Percentiles rank a stretch among this genome's conserved stretches.
phyloP scores from a whole-genome alignment of 2,329 filamentous ascomycete genomes.

The Curvularia hawaiiensis region DNA sequence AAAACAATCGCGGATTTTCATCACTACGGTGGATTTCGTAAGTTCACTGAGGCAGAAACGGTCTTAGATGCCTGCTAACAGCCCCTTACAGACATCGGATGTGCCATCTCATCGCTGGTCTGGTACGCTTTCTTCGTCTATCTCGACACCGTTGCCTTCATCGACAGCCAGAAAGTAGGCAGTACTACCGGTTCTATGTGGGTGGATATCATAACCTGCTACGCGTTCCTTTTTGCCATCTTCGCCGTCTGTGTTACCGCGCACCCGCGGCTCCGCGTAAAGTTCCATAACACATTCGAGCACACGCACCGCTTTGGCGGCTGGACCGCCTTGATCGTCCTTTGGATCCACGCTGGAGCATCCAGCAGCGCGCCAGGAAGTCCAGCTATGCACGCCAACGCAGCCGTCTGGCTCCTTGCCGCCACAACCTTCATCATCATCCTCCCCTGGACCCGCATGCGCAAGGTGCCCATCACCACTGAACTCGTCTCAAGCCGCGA shows the following conservation, averaged over 20 bases:
- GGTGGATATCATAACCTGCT: slow-evolving; percentile 23
- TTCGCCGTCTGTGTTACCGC: slow-evolving; percentile 34
- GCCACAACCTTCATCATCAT: slow-evolving; percentile 68
- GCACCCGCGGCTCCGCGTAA: slow-evolving; percentile 28
- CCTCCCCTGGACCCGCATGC: slow-evolving; percentile 75
- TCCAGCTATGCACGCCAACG: slow-evolving; percentile 12
- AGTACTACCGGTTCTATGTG: slow-evolving; percentile 26
- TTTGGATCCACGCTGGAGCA: slow-evolving; percentile 33
- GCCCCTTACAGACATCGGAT: slow-evolving; percentile 29
- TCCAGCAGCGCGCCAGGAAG: slow-evolving; percentile 5
- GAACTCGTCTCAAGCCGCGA: slow-evolving; percentile 74
- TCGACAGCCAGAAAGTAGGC: not conserved
- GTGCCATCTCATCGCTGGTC: slow-evolving; percentile 35
- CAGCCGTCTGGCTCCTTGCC: slow-evolving; percentile 68
- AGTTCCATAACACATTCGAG: slow-evolving; percentile 44
- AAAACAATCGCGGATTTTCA: slow-evolving; percentile 35
- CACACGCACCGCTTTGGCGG: slow-evolving; percentile 43
- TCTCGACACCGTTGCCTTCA: slow-evolving; percentile 35
- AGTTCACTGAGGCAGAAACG: too few relatives aligned
- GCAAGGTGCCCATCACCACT: slow-evolving; percentile 67
- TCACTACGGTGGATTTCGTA: slow-evolving; percentile 40
- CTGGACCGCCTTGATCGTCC: slow-evolving; percentile 36
- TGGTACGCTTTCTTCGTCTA: slow-evolving; percentile 54
- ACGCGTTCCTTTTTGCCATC: slow-evolving; percentile 25
- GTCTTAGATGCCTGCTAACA: too few relatives aligned